A percentile compares a stretch with the other conserved stretches of the same genome.
Conservation (phyloP, 1,139 yeast genomes). For the Hemisphaericaspora subhashii region DNA sequence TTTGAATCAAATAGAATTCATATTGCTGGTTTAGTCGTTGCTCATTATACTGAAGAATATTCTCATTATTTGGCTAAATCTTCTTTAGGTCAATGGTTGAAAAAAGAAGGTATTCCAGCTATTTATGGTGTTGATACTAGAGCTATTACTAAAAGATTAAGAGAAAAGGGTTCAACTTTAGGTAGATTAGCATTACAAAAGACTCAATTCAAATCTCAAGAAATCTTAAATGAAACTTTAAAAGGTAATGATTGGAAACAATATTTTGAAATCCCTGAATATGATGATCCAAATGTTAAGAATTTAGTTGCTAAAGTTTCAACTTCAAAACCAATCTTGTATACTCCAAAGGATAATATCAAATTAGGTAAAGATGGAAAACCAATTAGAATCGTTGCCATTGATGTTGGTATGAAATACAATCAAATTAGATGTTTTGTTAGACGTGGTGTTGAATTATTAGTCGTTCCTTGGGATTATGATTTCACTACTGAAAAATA, state of each 20-base stretch:
- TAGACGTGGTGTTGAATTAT: conserved; percentile 91
- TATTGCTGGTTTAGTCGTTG: conserved; percentile 95
- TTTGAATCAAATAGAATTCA: conserved; percentile 92
- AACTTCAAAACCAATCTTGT: conserved; percentile 68
- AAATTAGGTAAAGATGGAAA: conserved; percentile 69
- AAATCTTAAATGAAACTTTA: conserved; percentile 18
- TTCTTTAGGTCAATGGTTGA: conserved; percentile 91
- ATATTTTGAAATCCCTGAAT: conserved; percentile 74
- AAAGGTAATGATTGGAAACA: conserved; percentile 50
- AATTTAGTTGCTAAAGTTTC: conserved; percentile 94
- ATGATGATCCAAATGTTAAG: conserved; percentile 89
- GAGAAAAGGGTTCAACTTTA: conserved; percentile 89
- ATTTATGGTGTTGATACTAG: conserved; percentile 98
- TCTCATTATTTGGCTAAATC: conserved; percentile 93
- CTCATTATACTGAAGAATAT: conserved; percentile 94
- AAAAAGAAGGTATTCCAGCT: conserved; percentile 91
- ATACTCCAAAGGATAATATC: conserved; percentile 54
- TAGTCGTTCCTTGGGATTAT: conserved; percentile 95
- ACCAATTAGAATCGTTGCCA: conserved; percentile 77
- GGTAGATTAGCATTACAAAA: conserved; percentile 78
- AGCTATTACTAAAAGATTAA: conserved; percentile 86
- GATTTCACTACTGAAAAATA: conserved; percentile 76
- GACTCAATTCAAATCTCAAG: conserved; percentile 36
- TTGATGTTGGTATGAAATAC: conserved; percentile 97
- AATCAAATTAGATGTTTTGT: conserved; percentile 98